Conservation (phyloP, 2,329 filamentous ascomycete species). For the Metarhizium guizhouense region DNA sequence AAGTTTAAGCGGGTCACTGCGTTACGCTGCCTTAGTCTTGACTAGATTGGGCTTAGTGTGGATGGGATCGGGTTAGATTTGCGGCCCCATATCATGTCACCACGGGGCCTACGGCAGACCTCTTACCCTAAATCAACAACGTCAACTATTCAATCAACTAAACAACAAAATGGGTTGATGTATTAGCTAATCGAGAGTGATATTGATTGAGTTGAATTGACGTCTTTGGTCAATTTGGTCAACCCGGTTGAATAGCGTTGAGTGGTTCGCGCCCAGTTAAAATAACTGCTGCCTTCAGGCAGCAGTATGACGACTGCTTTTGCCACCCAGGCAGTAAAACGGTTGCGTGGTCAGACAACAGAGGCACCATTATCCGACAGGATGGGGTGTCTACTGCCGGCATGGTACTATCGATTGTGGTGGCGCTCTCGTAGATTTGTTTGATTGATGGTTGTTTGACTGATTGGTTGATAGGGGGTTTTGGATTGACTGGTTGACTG, state of each 20-base stretch:
- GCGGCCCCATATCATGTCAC: background rate
- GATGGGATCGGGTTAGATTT: background rate
- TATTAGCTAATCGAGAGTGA: background rate
- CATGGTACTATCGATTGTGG: too few relatives aligned
- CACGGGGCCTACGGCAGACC: background rate
- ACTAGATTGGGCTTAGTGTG: background rate
- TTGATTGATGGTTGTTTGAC: too few relatives aligned
- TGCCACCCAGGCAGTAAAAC: too few relatives aligned
- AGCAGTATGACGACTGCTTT: too few relatives aligned
- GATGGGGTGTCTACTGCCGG: too few relatives aligned
- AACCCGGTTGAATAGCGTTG: slow-evolving; percentile 3
- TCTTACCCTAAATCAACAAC: slow-evolving; percentile 5
- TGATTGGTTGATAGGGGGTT: too few relatives aligned
- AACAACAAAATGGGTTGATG: slow-evolving; percentile 1
- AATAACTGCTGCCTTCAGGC: too few relatives aligned
- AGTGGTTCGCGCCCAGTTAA: slow-evolving; percentile 4
- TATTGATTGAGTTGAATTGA: slow-evolving; percentile 5
- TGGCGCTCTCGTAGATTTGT: too few relatives aligned
- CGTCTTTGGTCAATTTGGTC: slow-evolving; percentile 2
- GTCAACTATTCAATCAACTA: slow-evolving; percentile 1
- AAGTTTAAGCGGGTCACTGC: too few relatives aligned
- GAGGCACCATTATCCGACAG: too few relatives aligned
- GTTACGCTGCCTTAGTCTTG: background rate
- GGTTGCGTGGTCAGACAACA: too few relatives aligned
- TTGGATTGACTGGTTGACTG: too few relatives aligned